phyloP scores from a whole-genome alignment of 306 rosid genomes.

The Rosa lucieae region DNA sequence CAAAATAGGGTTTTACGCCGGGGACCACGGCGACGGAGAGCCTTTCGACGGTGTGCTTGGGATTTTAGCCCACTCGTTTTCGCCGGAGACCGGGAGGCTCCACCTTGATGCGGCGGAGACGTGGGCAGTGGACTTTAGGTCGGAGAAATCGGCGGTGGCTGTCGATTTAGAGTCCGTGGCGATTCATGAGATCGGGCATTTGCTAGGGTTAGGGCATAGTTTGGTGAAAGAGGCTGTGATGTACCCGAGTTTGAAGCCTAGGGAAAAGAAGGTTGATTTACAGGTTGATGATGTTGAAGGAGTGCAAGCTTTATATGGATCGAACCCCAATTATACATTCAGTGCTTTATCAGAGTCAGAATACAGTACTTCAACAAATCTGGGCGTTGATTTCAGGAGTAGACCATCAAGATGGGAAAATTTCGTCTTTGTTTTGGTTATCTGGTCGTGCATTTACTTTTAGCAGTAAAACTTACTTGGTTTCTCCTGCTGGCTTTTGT shows the following conservation, averaged over 20 bases:
- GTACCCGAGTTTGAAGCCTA: conserved; percentile 78
- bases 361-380: conserved; percentile 45
- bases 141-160: conserved; percentile 56
- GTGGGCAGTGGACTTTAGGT: conserved; percentile 61
- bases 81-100: conserved; percentile 72
- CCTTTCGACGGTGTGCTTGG: conserved; percentile 84
- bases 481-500: not conserved
- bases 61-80: conserved; percentile 77
- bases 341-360: conserved; percentile 45
- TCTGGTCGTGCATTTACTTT: not conserved
- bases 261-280: conserved; percentile 62
- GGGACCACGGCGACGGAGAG: conserved; percentile 83
- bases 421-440: conserved; percentile 13
- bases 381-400: conserved; percentile 25
- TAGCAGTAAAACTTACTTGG: not conserved
- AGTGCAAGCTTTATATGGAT: conserved; percentile 76
- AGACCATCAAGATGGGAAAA: conserved; percentile 3
- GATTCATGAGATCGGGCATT: conserved; percentile 82
- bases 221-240: conserved; percentile 62
- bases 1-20: conserved; percentile 66
- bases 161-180: conserved; percentile 85
- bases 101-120: conserved; percentile 88
- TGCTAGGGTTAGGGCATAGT: conserved; percentile 80
- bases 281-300: conserved; percentile 66
- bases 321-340: conserved; percentile 59